A percentile compares a stretch with the other conserved stretches of the same genome.
These are phyloP conservation scores for Tulasnella sp. DNA, from an alignment of 768 basidiomycete genomes.

Conservation along the genomic window DNA sequence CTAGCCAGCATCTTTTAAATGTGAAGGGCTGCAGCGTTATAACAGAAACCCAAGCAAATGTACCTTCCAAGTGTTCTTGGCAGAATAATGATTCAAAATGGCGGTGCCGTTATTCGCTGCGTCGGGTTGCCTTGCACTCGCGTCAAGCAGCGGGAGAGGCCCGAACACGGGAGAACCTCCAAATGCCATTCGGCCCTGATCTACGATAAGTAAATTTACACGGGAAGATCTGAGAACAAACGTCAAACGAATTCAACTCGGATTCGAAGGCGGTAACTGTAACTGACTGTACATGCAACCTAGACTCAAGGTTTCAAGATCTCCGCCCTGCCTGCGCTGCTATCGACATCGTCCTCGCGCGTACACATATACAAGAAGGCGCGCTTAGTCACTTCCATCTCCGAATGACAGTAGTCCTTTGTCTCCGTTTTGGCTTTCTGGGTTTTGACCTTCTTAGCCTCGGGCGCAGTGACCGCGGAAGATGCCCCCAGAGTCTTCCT, in stretches of 20 bases:
- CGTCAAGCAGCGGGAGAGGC: neutral
- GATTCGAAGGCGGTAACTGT: neutral
- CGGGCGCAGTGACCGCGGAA: neutral
- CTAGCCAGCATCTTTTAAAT: too few species aligned
- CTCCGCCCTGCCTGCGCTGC: neutral
- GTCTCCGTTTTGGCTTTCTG: conserved; percentile 38
- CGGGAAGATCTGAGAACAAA: neutral
- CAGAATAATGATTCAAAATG: neutral
- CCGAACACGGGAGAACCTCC: neutral
- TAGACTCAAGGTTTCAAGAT: neutral
- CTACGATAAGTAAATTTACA: neutral
- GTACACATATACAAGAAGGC: neutral
- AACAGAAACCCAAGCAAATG: neutral
- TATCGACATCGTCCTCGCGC: neutral
- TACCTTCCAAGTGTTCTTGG: neutral
- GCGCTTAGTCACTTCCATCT: conserved; percentile 32
- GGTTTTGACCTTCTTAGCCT: conserved; percentile 30
- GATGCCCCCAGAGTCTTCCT: conserved; percentile 20
- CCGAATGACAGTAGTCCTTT: conserved; percentile 39
- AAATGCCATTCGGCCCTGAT: neutral
- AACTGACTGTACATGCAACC: neutral
- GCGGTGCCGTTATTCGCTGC: neutral
- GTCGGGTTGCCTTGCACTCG: neutral
- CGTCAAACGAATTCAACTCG: neutral
- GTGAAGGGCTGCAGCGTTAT: neutral